phyloP scores from a whole-genome alignment of 2,329 filamentous ascomycete species.

The Hymenoscyphus scutula region DNA sequence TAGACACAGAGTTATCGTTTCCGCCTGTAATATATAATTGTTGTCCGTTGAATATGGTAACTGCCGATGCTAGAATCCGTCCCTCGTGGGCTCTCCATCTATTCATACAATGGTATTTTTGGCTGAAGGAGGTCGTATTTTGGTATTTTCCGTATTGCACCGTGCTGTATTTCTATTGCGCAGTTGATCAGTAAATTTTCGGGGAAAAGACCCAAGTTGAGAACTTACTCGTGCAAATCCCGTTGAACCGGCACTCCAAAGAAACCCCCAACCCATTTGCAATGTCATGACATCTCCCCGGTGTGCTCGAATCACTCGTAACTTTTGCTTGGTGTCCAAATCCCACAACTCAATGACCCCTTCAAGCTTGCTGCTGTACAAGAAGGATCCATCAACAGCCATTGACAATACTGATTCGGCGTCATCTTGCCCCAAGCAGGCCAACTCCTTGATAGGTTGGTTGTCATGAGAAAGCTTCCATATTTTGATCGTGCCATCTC shows the following conservation, averaged over 20 bases:
- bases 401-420: constrained; percentile 70
- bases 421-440: constrained; percentile 59
- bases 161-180: constrained; percentile 60
- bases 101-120: constrained; percentile 77
- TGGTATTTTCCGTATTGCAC: constrained; percentile 60
- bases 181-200: constrained; percentile 12
- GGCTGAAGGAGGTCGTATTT: constrained; percentile 55
- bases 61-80: constrained; percentile 80
- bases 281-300: constrained; percentile 82
- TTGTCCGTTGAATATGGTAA: constrained; percentile 65
- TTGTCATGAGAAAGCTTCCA: constrained; percentile 67
- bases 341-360: constrained; percentile 97
- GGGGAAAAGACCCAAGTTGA: background rate
- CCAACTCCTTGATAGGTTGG: constrained; percentile 67
- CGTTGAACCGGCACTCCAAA: constrained; percentile 86
- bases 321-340: constrained; percentile 85
- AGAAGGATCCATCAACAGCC: constrained; percentile 82
- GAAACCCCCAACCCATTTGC: constrained; percentile 77
- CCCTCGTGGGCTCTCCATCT: constrained; percentile 83
- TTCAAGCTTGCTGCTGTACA: constrained; percentile 85
- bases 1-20: constrained; percentile 83
- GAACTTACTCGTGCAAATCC: constrained; percentile 75
- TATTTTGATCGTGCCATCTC: constrained; percentile 92
- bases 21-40: constrained; percentile 92
- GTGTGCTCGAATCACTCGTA: constrained; percentile 81